phyloP scores from a whole-genome alignment of 2,329 filamentous ascomycete species.

The Cadophora gregata region DNA sequence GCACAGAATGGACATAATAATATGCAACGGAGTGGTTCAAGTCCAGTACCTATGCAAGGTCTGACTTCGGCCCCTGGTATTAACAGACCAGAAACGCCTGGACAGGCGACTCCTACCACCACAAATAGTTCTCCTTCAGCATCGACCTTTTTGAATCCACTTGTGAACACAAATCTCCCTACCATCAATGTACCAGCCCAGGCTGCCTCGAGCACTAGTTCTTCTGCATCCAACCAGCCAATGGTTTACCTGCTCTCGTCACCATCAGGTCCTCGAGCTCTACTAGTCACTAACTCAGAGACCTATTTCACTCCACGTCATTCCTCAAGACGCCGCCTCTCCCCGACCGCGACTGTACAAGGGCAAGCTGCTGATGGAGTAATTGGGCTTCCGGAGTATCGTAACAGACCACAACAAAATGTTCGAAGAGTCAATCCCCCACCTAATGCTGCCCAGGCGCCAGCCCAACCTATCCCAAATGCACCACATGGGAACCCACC shows the following conservation, averaged over 20 bases:
- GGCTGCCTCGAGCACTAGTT: slow-evolving; percentile 29
- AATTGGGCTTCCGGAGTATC: slow-evolving; percentile 36
- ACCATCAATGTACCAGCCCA: slow-evolving; percentile 15
- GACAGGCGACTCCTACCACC: slow-evolving; percentile 26
- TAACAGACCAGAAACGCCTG: slow-evolving; percentile 22
- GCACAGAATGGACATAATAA: slow-evolving; percentile 33
- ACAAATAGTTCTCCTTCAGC: slow-evolving; percentile 29
- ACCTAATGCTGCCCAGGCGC: slow-evolving; percentile 5
- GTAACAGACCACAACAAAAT: slow-evolving; percentile 36
- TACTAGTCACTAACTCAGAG: slow-evolving; percentile 60
- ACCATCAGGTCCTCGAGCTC: slow-evolving; percentile 62
- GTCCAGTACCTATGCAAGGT: slow-evolving; percentile 24
- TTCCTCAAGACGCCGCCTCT: slow-evolving; percentile 31
- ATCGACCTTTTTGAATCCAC: slow-evolving; percentile 22
- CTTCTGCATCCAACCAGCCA: slow-evolving; percentile 43
- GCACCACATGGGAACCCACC: slow-evolving; percentile 39
- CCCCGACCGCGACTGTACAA: slow-evolving; percentile 10
- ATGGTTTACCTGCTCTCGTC: slow-evolving; percentile 68
- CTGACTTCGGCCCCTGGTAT: slow-evolving; percentile 19
- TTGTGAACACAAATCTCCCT: slow-evolving; percentile 3
- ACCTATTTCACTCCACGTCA: slow-evolving; percentile 57
- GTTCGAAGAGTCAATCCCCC: slow-evolving; percentile 30
- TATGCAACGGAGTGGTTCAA: slow-evolving; percentile 35
- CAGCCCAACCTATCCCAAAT: slow-evolving; percentile 26
- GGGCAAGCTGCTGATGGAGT: slow-evolving; percentile 23